phyloP scores from a whole-genome alignment of 257 asterid species.

The Solanum habrochaites region DNA sequence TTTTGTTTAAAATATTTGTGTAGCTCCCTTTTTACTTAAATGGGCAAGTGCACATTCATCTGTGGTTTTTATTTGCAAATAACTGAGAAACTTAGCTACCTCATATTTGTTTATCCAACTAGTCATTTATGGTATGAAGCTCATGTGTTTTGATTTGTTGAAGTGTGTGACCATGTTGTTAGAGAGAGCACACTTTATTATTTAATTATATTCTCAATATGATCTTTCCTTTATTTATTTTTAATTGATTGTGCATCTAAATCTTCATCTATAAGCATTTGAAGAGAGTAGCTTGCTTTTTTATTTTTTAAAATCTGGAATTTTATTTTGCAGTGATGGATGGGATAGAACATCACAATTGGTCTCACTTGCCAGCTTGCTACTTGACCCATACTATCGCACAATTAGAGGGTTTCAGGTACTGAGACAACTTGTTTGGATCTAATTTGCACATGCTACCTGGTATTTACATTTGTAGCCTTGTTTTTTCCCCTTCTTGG shows the following conservation, averaged over 20 bases:
- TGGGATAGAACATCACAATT: conserved; percentile 98
- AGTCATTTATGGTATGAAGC: neutral
- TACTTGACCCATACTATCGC: conserved; percentile 96
- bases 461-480: neutral
- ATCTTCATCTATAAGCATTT: neutral
- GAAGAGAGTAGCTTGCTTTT: neutral
- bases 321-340: conserved; percentile 70
- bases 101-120: neutral
- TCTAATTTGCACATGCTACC: neutral
- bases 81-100: neutral
- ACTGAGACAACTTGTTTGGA: conserved; percentile 6
- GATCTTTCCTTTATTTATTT: neutral
- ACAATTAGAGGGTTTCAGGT: conserved; percentile 94
- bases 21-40: neutral
- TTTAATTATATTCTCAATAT: neutral
- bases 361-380: conserved; percentile 87
- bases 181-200: neutral
- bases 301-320: conserved; percentile 1
- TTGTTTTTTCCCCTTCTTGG: neutral
- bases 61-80: neutral
- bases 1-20: neutral
- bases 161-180: neutral
- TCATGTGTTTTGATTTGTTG: neutral
- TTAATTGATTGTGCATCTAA: neutral
- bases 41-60: neutral